Percentiles rank a stretch among this genome's conserved stretches.
These are phyloP conservation scores for Endogone sp. DNA, from an alignment of 192 early-diverging fungal species.

Conservation along the genomic window DNA sequence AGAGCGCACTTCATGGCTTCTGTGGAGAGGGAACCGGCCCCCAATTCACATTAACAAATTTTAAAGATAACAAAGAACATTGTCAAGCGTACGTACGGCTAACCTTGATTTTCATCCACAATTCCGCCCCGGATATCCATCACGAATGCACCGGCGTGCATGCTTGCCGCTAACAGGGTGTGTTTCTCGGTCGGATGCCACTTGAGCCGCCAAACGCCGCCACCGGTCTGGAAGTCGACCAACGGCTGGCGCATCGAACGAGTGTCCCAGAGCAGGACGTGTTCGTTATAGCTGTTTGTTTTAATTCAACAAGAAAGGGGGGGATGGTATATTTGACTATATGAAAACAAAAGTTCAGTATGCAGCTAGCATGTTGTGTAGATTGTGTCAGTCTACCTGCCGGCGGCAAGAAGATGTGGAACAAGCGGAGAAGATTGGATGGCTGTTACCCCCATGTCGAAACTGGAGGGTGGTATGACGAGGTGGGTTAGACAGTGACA, in stretches of 20 bases:
- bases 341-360: no score
- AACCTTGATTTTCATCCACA: not conserved
- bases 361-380: no score
- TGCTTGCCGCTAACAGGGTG: conserved; percentile 73
- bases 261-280: conserved; percentile 87
- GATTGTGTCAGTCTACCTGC: conserved; percentile 55
- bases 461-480: conserved; percentile 42
- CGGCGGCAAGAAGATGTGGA: conserved; percentile 80
- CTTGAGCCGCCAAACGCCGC: conserved; percentile 93
- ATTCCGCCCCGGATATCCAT: conserved; percentile 46
- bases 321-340: no score
- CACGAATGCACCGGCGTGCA: conserved; percentile 91
- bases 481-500: not conserved
- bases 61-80: no score
- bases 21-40: not conserved
- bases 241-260: conserved; percentile 76
- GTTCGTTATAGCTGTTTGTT: conserved; percentile 70
- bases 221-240: conserved; percentile 63
- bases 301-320: no score
- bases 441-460: conserved; percentile 82
- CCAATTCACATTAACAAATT: not conserved
- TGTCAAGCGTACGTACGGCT: not conserved
- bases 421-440: conserved; percentile 82
- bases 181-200: conserved; percentile 79
- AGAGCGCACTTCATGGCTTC: not conserved